Percentiles rank a stretch among this genome's conserved stretches.
phyloP scores from a whole-genome alignment of 2,329 filamentous ascomycete genomes.

The Aspergillus pseudoterreus region DNA sequence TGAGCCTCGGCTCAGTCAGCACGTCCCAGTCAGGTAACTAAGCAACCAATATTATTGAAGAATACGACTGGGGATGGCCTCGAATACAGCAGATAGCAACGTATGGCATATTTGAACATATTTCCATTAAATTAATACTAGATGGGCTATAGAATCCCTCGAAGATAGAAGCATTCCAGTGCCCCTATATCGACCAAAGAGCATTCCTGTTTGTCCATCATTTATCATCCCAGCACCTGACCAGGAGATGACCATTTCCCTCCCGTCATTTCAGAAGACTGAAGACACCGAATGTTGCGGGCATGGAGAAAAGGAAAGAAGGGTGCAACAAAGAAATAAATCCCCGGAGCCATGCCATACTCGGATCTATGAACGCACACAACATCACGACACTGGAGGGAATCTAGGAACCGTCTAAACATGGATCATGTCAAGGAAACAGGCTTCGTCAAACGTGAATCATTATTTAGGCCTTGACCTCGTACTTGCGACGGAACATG shows the following conservation, averaged over 20 bases:
- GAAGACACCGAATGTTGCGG: slow-evolving; percentile 1
- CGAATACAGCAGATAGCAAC: no score
- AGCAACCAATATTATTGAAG: neutral
- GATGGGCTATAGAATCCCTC: slow-evolving; percentile 6
- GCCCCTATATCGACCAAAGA: slow-evolving; percentile 8
- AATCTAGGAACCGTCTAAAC: slow-evolving; percentile 35
- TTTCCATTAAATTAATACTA: slow-evolving; percentile 12
- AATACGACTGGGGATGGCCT: no score
- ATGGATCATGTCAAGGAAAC: slow-evolving; percentile 24
- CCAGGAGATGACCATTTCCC: neutral
- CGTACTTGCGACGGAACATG: slow-evolving; percentile 80
- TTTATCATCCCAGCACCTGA: slow-evolving; percentile 1
- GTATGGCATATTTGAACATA: neutral
- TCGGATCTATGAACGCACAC: slow-evolving; percentile 20
- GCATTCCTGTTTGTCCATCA: neutral
- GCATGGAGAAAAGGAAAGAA: slow-evolving; percentile 3
- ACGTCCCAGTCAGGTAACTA: neutral
- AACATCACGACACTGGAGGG: slow-evolving; percentile 28
- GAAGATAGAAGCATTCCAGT: slow-evolving; percentile 15
- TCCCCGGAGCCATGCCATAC: slow-evolving; percentile 1
- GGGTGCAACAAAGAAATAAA: slow-evolving; percentile 4
- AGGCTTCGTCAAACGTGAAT: slow-evolving; percentile 13
- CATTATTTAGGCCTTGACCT: slow-evolving; percentile 62
- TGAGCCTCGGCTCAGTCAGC: neutral
- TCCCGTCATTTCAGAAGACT: neutral